Conservation (phyloP, 1,139 yeast genomes). For the Meyerozyma carpophila region DNA sequence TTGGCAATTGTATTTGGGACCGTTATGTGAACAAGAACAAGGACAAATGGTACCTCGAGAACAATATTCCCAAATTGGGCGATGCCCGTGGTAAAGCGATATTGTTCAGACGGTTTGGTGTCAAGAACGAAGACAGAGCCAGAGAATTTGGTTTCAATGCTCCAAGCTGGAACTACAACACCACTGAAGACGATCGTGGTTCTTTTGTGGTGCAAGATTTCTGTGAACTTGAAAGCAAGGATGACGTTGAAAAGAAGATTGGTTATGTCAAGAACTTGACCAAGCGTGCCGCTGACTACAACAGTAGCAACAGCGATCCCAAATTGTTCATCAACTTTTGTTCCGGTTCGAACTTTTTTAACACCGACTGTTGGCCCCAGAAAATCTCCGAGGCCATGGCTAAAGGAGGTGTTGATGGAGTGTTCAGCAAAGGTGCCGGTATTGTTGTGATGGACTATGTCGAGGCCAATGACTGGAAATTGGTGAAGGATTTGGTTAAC, state of each 20-base stretch:
- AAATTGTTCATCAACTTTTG: slow-evolving; percentile 70
- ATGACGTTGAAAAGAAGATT: slow-evolving; percentile 55
- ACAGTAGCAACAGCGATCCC: slow-evolving; percentile 38
- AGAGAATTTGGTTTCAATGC: slow-evolving; percentile 63
- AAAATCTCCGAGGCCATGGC: slow-evolving; percentile 54
- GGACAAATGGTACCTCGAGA: slow-evolving; percentile 58
- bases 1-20: slow-evolving; percentile 61
- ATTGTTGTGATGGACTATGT: slow-evolving; percentile 68
- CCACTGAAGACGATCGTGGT: slow-evolving; percentile 63
- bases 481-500: slow-evolving; percentile 48
- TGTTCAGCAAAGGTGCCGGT: slow-evolving; percentile 48
- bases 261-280: slow-evolving; percentile 54
- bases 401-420: slow-evolving; percentile 41
- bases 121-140: slow-evolving; percentile 39
- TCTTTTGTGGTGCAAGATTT: slow-evolving; percentile 65
- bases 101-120: slow-evolving; percentile 68
- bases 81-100: slow-evolving; percentile 65
- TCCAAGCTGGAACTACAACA: slow-evolving; percentile 61
- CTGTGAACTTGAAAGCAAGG: slow-evolving; percentile 54
- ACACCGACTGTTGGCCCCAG: slow-evolving; percentile 72
- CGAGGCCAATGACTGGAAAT: slow-evolving; percentile 57
- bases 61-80: slow-evolving; percentile 52
- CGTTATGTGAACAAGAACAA: slow-evolving; percentile 45
- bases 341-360: slow-evolving; percentile 70
- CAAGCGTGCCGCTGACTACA: slow-evolving; percentile 48